Evolutionary conservation across 2,329 filamentous ascomycete genomes (phyloP).

Genomic region (Ophiocordyceps robertsii): DNA sequence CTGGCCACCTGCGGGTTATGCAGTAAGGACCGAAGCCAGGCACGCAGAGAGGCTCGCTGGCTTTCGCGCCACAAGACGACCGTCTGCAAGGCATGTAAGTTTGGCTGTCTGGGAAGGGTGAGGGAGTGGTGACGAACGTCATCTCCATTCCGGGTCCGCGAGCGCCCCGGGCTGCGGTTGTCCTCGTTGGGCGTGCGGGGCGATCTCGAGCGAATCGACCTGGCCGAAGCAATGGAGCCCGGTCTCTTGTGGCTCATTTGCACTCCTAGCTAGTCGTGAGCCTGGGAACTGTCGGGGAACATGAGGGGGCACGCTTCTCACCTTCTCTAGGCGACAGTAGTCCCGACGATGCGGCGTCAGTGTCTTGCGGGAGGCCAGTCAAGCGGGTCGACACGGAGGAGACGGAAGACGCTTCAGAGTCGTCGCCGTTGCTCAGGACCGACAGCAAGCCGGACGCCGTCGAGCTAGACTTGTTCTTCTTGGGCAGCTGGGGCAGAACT

Average conservation of each 20-base stretch:
- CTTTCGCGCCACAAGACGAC: constrained; percentile 68
- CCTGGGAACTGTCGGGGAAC: neutral
- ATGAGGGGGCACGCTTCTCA: neutral
- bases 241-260: constrained; percentile 3
- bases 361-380: constrained; percentile 20
- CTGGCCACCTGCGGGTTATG: constrained; percentile 73
- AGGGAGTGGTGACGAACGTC: constrained; percentile 9
- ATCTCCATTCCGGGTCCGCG: constrained; percentile 9
- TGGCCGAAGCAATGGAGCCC: constrained; percentile 17
- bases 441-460: constrained; percentile 45
- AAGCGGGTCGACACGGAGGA: constrained; percentile 66
- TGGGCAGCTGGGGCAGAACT: constrained; percentile 71
- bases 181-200: constrained; percentile 19
- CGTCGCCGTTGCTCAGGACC: constrained; percentile 39
- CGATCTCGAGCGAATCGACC: constrained; percentile 16
- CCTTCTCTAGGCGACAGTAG: constrained; percentile 15
- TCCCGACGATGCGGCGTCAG: constrained; percentile 9
- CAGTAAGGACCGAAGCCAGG: constrained; percentile 76
- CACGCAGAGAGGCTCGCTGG: constrained; percentile 80
- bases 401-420: constrained; percentile 66
- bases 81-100: constrained; percentile 23
- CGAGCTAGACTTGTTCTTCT: constrained; percentile 78
- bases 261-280: constrained; percentile 1
- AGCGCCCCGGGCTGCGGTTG: constrained; percentile 12
- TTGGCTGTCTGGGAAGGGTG: neutral